Evolutionary conservation across 1,284 basidiomycete species (phyloP).

Genomic region (Neonothopanus nambi): DNA sequence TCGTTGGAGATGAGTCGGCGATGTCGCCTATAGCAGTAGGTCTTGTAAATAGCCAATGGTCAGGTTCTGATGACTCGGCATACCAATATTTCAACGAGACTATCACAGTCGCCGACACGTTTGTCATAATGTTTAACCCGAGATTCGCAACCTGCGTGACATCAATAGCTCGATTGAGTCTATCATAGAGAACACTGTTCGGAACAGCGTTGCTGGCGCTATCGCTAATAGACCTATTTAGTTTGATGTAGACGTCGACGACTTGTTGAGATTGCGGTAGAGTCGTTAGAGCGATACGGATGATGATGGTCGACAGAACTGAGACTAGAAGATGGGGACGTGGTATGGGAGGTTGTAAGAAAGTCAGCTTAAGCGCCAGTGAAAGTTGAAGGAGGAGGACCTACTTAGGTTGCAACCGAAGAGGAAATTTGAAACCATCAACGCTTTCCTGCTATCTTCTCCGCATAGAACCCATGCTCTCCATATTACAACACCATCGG

Average conservation of each 20-base stretch:
- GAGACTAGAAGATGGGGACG: slow-evolving; percentile 14
- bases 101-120: slow-evolving; percentile 19
- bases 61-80: too few relatives aligned
- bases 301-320: slow-evolving; percentile 18
- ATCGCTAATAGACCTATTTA: too few relatives aligned
- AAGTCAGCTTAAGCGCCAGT: too few relatives aligned
- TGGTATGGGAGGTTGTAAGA: neutral
- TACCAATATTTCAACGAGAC: slow-evolving; percentile 19
- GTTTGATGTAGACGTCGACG: too few relatives aligned
- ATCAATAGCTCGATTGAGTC: slow-evolving; percentile 12
- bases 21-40: too few relatives aligned
- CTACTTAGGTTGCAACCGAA: slow-evolving; percentile 16
- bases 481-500: slow-evolving; percentile 26
- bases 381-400: too few relatives aligned
- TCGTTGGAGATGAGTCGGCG: too few relatives aligned
- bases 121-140: slow-evolving; percentile 19
- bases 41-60: too few relatives aligned
- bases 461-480: slow-evolving; percentile 25
- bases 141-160: slow-evolving; percentile 17
- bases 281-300: slow-evolving; percentile 16
- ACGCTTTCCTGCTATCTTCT: slow-evolving; percentile 17
- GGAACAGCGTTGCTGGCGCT: too few relatives aligned
- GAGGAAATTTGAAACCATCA: slow-evolving; percentile 19
- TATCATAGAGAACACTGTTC: slow-evolving; percentile 1
- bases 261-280: too few relatives aligned